Base-by-base conservation (phyloP, 2,329 filamentous ascomycete species). In the Nannizziopsis barbatae region DNA sequence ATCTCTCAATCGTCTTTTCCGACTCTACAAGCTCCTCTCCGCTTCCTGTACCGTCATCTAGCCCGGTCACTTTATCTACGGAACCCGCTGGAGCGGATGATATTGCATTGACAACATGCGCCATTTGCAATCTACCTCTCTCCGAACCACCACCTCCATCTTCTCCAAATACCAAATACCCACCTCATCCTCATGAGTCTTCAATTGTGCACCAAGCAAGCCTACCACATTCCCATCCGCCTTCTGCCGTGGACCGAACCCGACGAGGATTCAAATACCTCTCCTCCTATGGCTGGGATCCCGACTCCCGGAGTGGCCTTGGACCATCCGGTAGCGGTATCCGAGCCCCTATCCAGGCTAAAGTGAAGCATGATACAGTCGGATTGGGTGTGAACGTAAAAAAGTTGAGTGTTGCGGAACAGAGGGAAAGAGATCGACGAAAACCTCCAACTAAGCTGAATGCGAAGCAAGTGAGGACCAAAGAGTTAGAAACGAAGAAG, bases 301-400 rank as follows among this genome's bases (percentile, higher is more conserved):
- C 76, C 0, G 77, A 81, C 60, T 69, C 69, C 39, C 72, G 86
- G 2, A 65, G 69, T 12, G 89, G 89, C 0, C 72, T 95, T 0
- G 89, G 89, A 0, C 75, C 75, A 8, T 67, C 70, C 1, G 81
- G 84, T 0, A 63, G 84, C 55, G 89, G 89, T 2, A 81, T 86
- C 52, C 73, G 82, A 36, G 81, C 80, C 55, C 89, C 89, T 1
- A 72, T 95, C 53, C 87, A 87, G 61, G 70, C 77, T 1, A 75
- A 73, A 50, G 70, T 75, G 47, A 95, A 95, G 66, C 75, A 81
- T 38, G 79, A 90, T 60, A 87, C 76, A 2, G 69, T 84, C 6
- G 90, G 89, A 0, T 65, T 95, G 20, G 87, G 88, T 0, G 71
- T 74, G 37, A 59, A 62, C 48, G 52, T 49, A 32, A 42, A 53